phyloP scores from a whole-genome alignment of 129 eudicot genomes.

The Logfia minima region DNA sequence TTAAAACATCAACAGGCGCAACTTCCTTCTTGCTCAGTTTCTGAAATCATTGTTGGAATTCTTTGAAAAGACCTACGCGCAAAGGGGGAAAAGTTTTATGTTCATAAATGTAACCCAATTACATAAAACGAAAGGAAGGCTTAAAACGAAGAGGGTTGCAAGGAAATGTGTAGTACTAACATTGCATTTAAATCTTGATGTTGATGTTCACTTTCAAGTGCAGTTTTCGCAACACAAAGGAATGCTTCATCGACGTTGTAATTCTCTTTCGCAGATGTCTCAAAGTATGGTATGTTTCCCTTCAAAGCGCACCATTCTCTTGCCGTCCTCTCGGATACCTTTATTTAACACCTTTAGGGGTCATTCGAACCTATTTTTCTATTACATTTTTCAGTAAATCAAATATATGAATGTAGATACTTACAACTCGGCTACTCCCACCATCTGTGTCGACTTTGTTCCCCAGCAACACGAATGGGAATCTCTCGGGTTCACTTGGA shows the following conservation, averaged over 20 bases:
- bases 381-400: neutral
- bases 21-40: conserved; percentile 59
- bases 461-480: conserved; percentile 81
- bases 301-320: conserved; percentile 77
- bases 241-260: conserved; percentile 79
- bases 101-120: neutral
- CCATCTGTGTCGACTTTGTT: conserved; percentile 79
- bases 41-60: conserved; percentile 65
- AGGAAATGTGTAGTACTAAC: conserved; percentile 3
- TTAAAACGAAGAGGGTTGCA: neutral
- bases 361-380: neutral
- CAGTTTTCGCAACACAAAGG: conserved; percentile 57
- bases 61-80: conserved; percentile 56
- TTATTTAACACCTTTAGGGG: neutral
- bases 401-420: neutral
- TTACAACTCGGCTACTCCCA: conserved; percentile 71
- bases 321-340: conserved; percentile 81
- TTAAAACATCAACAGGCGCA: conserved; percentile 53
- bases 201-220: conserved; percentile 53
- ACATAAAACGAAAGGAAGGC: neutral
- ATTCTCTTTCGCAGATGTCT: conserved; percentile 89
- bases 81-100: neutral
- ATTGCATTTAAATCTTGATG: conserved; percentile 54
- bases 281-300: conserved; percentile 82
- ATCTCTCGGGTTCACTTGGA: conserved; percentile 63